Evolutionary conservation across 257 asterid species (phyloP), one percentile per base, ranked within the genome.

Genomic region (Nicotiana tomentosiformis): DNA sequence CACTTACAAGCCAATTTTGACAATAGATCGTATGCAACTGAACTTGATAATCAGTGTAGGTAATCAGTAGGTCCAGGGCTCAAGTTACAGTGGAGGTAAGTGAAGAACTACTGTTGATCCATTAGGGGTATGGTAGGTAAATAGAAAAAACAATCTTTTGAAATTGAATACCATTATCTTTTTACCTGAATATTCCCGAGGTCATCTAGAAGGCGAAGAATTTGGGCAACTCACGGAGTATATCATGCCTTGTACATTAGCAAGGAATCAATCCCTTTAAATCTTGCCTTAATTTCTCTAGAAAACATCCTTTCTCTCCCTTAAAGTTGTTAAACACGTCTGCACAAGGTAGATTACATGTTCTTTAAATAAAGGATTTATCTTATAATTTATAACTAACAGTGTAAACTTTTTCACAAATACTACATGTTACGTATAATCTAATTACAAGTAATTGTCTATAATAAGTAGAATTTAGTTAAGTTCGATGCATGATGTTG

Each of bases 261-360:
- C 37, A 29, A 29, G 30, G 30, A 29, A 29, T 29, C 30, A 29
- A 29, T 29, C 30, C 30, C 30, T 29, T 29, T 29, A 81, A 33
- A 37, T 89, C 88, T 67, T 81, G 70, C 55, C 29, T 77, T 16
- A 82, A n/a, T 12, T 33, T 30, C 65, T 10, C 77, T 18, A 18
- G 51, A 69, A 91, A 87, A 20, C 12, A 77, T 76, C 91, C 90
- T 43, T 88, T 76, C n/a, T 82, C 66, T 29, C 87, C 86, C 72
- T 86, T 90, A 84, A 89, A 91, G 43, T 51, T 62, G 80, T 84
- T 70, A 49, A 91, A 90, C 56, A 87, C 82, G 15, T 84, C 92
- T 91, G 82, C 55, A 16, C 62, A 66, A 35, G 56, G 20, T 17
- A 66, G 33, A 39, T 26, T 67, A n/a, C 37, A 39, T 6, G 51